Percentiles rank a stretch among this genome's conserved stretches.
phyloP scores from a whole-genome alignment of 495 filamentous ascomycete genomes.

The Amorphotheca resinae region DNA sequence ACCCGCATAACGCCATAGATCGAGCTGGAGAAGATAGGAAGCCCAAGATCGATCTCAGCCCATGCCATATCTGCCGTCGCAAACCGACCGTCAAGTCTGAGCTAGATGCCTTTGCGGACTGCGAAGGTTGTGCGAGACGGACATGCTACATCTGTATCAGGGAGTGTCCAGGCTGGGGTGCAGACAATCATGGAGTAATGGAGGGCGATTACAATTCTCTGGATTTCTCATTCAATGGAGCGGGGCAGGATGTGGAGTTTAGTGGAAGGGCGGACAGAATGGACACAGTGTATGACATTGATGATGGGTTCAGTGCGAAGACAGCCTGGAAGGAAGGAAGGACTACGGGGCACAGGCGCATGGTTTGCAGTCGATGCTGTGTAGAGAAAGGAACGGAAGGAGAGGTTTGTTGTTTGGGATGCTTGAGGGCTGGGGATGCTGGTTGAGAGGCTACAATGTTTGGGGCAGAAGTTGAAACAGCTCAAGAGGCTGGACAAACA shows the following conservation, averaged over 20 bases:
- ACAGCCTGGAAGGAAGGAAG: not conserved
- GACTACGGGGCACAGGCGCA: conserved; percentile 9
- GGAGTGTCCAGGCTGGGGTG: conserved; percentile 27
- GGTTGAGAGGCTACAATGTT: too few relatives aligned
- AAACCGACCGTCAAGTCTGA: conserved; percentile 34
- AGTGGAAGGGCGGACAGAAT: too few relatives aligned
- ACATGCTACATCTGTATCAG: conserved; percentile 42
- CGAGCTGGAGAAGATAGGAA: not conserved
- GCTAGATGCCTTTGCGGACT: conserved; percentile 38
- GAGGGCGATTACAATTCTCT: not conserved
- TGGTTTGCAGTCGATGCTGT: conserved; percentile 20
- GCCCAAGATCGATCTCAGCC: conserved; percentile 24
- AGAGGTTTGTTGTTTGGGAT: conserved; percentile 21
- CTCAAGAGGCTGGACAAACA: too few relatives aligned
- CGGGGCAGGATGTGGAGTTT: not conserved
- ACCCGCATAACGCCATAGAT: not conserved
- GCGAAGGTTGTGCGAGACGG: conserved; percentile 33
- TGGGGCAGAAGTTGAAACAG: too few relatives aligned
- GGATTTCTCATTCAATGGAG: not conserved
- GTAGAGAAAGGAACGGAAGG: conserved; percentile 16
- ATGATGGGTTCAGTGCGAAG: not conserved
- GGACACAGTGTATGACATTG: too few relatives aligned
- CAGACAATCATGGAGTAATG: not conserved
- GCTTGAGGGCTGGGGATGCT: conserved; percentile 12
- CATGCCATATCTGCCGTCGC: conserved; percentile 40